Evolutionary conservation across 371 early-diverging fungal genomes (phyloP).

Genomic region (Lichtheimia hyalospora): DNA sequence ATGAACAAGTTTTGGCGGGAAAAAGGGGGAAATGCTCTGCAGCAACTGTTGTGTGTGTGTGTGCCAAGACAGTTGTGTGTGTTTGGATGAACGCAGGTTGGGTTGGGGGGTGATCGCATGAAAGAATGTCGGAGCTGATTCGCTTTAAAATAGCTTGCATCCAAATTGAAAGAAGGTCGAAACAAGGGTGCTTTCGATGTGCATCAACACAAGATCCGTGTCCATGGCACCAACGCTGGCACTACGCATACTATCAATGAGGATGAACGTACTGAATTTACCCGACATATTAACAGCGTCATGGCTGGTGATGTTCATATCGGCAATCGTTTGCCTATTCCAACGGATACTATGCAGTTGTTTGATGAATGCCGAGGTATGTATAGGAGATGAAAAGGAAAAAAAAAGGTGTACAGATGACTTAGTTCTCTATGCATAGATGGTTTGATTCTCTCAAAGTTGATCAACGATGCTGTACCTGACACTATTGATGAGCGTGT

Average conservation of each 20-base stretch:
- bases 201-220: constrained; percentile 80
- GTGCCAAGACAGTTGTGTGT: no score
- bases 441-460: constrained; percentile 93
- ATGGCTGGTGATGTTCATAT: constrained; percentile 82
- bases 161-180: constrained; percentile 65
- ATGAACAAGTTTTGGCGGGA: neutral
- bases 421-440: constrained; percentile 44
- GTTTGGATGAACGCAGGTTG: no score
- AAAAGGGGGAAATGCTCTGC: neutral
- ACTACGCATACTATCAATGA: constrained; percentile 96
- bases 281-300: constrained; percentile 88
- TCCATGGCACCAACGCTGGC: constrained; percentile 83
- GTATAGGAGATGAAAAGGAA: neutral
- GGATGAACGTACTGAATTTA: constrained; percentile 94
- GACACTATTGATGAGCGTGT: constrained; percentile 98
- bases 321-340: constrained; percentile 85
- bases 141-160: constrained; percentile 46
- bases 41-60: neutral
- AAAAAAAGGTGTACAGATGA: neutral
- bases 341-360: constrained; percentile 90
- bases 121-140: neutral
- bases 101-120: no score
- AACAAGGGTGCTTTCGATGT: constrained; percentile 59
- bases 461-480: constrained; percentile 95
- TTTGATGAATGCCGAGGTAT: constrained; percentile 89